Evolutionary conservation across 1,284 basidiomycete genomes (phyloP).

Genomic region (Malassezia psittaci): DNA sequence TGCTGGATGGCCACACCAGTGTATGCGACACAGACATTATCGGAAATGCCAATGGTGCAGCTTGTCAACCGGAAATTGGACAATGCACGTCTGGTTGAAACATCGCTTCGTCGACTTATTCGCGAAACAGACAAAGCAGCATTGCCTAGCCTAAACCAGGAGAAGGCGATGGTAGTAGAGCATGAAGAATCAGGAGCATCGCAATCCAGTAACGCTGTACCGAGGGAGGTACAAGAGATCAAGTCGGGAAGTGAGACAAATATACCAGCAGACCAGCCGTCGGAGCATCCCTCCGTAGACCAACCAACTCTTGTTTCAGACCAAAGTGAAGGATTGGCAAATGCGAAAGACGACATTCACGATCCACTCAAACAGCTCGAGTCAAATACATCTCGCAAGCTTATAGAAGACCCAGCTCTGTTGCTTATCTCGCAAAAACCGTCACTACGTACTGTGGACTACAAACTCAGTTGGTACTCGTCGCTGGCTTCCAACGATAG

Average conservation of each 20-base stretch:
- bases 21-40: slow-evolving; percentile 20
- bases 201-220: too few relatives aligned
- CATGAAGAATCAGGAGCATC: neutral
- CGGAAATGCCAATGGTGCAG: slow-evolving; percentile 18
- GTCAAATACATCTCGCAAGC: neutral
- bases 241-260: neutral
- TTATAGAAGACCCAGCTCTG: neutral
- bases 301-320: too few relatives aligned
- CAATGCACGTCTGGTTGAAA: slow-evolving; percentile 33
- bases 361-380: neutral
- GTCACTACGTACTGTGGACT: slow-evolving; percentile 26
- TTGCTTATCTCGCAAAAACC: slow-evolving; percentile 9
- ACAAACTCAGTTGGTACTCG: slow-evolving; percentile 32
- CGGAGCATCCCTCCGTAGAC: too few relatives aligned
- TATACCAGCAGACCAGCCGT: neutral
- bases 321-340: neutral
- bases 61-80: slow-evolving; percentile 34
- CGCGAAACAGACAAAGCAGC: slow-evolving; percentile 30
- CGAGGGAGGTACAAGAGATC: neutral
- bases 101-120: slow-evolving; percentile 28
- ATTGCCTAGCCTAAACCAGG: slow-evolving; percentile 4
- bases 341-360: neutral
- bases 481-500: slow-evolving; percentile 22
- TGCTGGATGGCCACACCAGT: slow-evolving; percentile 33
- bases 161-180: neutral